Percentiles rank a stretch among this genome's conserved stretches.
Conservation (phyloP, 2,329 filamentous ascomycete genomes). For the Ustilaginoidea virens region DNA sequence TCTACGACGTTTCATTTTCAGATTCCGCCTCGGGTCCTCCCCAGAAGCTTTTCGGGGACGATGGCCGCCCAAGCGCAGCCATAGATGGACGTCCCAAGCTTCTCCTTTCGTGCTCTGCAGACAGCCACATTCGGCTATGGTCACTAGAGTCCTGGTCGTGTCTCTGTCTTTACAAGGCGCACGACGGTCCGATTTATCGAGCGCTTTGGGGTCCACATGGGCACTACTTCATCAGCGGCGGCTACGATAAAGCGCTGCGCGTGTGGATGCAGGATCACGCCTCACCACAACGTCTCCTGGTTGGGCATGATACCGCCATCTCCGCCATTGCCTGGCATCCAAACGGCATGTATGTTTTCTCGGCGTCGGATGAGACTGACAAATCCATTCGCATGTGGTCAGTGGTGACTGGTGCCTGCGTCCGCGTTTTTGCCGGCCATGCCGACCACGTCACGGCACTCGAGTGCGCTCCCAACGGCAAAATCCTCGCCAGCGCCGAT, state of each 20-base stretch:
- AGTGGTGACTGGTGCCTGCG: conserved; percentile 70
- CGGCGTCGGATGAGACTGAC: conserved; percentile 69
- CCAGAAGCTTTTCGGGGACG: conserved; percentile 32
- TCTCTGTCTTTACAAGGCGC: conserved; percentile 84
- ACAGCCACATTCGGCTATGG: conserved; percentile 84
- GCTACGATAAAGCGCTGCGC: conserved; percentile 79
- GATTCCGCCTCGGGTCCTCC: conserved; percentile 44
- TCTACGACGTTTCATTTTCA: conserved; percentile 83
- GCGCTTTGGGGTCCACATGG: conserved; percentile 83
- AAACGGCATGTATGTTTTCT: conserved; percentile 87
- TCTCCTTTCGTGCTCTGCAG: conserved; percentile 73
- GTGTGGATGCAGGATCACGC: conserved; percentile 91
- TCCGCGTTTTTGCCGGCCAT: conserved; percentile 86
- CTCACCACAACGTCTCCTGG: conserved; percentile 72
- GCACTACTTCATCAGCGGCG: conserved; percentile 83
- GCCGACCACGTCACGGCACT: conserved; percentile 74
- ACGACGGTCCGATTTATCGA: conserved; percentile 79
- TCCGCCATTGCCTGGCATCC: conserved; percentile 88
- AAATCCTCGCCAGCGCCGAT: conserved; percentile 81
- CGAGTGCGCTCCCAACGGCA: conserved; percentile 75
- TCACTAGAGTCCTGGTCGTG: conserved; percentile 85
- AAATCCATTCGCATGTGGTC: conserved; percentile 97
- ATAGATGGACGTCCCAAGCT: conserved; percentile 50
- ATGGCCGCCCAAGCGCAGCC: conserved; percentile 23
- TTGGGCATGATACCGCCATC: conserved; percentile 87